Evolutionary conservation across 441 rosid genomes (phyloP), one percentile per base, ranked within the genome.

Genomic region (Corymbia calophylla): DNA sequence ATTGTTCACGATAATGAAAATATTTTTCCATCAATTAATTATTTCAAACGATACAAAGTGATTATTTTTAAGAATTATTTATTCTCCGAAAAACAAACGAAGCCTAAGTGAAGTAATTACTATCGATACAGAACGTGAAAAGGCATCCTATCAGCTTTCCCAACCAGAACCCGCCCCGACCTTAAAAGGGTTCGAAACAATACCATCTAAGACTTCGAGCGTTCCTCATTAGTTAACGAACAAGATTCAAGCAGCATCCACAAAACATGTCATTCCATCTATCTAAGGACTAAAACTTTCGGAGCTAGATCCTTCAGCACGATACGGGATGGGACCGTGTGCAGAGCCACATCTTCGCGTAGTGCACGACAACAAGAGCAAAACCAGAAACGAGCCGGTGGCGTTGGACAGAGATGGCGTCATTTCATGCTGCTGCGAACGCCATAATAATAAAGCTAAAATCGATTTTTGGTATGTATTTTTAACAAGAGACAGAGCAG

Each of bases 61-160:
- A 39, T 39, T 39, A 39, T 39, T 4, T 39, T 39, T 39, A 39
- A 39, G 44, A 39, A 39, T 39, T 39, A 39, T 39, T 39, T 39
- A 5, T 39, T 39, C 44, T 39, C 18, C 2, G 0, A 29, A 17
- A 66, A n/a, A n/a, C 32, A 66, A 14, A 29, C 0, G 0, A 9
- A 17, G 5, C 35, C 25, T 32, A 18, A 17, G 6, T 2, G 25
- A 68, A 32, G 4, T 9, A 68, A 68, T 1, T 5, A 9, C 80
- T 2, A 7, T 0, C 1, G 25, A 68, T 18, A 32, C 0, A 16
- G 1, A 31, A 4, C 5, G 21, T 31, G 44, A 3, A 66, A 66
- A 66, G 23, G 23, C 18, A 4, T 66, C 44, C 44, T 66, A 66
- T 31, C 17, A 8, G 1, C 77, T 17, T 39, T 39, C 44, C 44